A percentile compares a stretch with the other conserved stretches of the same genome.
Conservation (phyloP, 352 stramenopile genomes). For the Pythium vanterpoolii region DNA sequence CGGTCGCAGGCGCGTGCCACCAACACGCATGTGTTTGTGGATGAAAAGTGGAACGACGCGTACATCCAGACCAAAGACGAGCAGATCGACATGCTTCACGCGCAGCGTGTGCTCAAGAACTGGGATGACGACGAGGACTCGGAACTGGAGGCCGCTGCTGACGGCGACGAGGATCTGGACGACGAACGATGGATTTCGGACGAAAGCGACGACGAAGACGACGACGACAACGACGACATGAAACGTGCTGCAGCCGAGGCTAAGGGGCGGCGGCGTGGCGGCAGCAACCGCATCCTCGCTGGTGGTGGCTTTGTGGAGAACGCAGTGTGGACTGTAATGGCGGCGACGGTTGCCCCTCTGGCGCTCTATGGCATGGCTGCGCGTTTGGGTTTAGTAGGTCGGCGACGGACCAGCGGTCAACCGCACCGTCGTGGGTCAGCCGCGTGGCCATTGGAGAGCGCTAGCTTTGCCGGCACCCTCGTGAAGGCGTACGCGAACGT, state of each 20-base stretch:
- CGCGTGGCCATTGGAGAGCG: slow-evolving; percentile 26
- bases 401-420: not conserved
- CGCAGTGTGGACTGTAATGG: slow-evolving; percentile 50
- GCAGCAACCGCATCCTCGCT: slow-evolving; percentile 8
- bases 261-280: not conserved
- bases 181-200: slow-evolving; percentile 24
- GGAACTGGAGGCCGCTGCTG: slow-evolving; percentile 20
- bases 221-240: not conserved
- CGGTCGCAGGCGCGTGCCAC: slow-evolving; percentile 55
- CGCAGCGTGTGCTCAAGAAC: slow-evolving; percentile 37
- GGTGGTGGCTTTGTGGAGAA: slow-evolving; percentile 39
- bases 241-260: not conserved
- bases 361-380: slow-evolving; percentile 35
- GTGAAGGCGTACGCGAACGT: slow-evolving; percentile 28
- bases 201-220: slow-evolving; percentile 8
- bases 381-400: not conserved
- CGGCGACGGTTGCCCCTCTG: slow-evolving; percentile 35
- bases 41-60: slow-evolving; percentile 81
- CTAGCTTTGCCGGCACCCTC: slow-evolving; percentile 7
- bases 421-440: not conserved
- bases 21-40: slow-evolving; percentile 74
- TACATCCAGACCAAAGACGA: slow-evolving; percentile 84
- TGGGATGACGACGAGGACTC: slow-evolving; percentile 46
- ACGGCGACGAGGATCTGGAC: slow-evolving; percentile 14
- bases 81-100: slow-evolving; percentile 74